These are phyloP conservation scores for Chaetothyriales sp. DNA, from an alignment of 2,329 filamentous ascomycete species.

Conservation along the genomic window DNA sequence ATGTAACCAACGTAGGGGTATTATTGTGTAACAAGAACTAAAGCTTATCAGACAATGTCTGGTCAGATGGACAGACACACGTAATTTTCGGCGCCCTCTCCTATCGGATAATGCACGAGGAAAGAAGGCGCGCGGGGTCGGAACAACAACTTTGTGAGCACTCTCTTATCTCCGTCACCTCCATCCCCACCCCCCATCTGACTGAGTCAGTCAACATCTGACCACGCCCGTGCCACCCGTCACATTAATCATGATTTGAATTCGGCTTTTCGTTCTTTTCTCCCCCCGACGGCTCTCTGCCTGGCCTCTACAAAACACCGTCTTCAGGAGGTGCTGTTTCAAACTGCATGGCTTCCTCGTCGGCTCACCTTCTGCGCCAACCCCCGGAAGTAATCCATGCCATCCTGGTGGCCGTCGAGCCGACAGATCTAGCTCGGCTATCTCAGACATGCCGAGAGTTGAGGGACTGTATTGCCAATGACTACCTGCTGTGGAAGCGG, in stretches of 20 bases:
- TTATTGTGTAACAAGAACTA: not conserved
- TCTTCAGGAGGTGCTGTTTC: not conserved
- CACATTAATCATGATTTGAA: no score
- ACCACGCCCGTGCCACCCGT: no score
- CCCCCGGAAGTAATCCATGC: constrained; percentile 51
- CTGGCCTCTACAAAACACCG: not conserved
- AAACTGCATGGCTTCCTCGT: not conserved
- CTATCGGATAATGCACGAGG: no score
- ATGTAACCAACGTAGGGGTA: no score
- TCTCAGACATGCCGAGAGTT: constrained; percentile 41
- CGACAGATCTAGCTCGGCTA: constrained; percentile 42
- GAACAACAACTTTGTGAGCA: not conserved
- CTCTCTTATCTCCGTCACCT: not conserved
- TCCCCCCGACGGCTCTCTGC: no score
- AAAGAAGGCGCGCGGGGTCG: no score
- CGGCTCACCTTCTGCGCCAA: constrained; percentile 24
- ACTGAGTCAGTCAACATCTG: not conserved
- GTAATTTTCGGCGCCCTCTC: no score
- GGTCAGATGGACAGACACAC: not conserved
- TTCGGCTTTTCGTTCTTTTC: no score
- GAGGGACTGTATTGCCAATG: constrained; percentile 41
- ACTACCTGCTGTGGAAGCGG: constrained; percentile 46
- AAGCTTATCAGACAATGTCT: not conserved
- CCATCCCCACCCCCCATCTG: not conserved
- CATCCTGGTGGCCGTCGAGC: constrained; percentile 44